Conservation (phyloP, 2,329 filamentous ascomycete species). For the Chaetoscypha palmicola region DNA sequence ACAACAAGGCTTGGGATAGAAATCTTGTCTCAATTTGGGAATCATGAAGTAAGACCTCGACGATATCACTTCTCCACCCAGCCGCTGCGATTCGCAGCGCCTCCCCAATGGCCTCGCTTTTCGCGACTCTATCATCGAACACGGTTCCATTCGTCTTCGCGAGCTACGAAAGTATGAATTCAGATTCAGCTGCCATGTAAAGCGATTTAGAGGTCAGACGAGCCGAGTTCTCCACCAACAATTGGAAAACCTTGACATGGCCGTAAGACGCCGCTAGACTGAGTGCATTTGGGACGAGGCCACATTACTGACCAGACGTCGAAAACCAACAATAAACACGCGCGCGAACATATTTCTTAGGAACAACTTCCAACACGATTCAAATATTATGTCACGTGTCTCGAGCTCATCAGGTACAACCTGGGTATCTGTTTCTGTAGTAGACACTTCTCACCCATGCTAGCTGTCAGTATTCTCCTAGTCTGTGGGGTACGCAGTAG, state of each 20-base stretch:
- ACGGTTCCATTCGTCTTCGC: slow-evolving; percentile 1
- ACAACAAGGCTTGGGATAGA: slow-evolving; percentile 2
- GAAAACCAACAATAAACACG: no score
- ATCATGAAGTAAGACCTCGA: slow-evolving; percentile 6
- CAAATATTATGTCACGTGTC: no score
- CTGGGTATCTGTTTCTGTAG: no score
- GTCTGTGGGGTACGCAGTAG: no score
- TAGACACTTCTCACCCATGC: no score
- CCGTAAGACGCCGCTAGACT: slow-evolving; percentile 5
- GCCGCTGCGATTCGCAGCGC: slow-evolving; percentile 7
- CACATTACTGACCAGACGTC: no score
- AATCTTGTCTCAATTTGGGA: slow-evolving; percentile 4
- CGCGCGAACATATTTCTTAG: no score
- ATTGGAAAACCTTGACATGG: slow-evolving; percentile 3
- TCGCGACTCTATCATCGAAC: slow-evolving; percentile 5
- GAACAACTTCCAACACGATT: no score
- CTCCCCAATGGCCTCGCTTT: slow-evolving; percentile 4
- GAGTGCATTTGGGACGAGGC: slow-evolving; percentile 5
- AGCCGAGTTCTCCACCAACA: slow-evolving; percentile 3
- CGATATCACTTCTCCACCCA: slow-evolving; percentile 6
- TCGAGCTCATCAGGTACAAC: no score
- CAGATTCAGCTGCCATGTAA: slow-evolving; percentile 6
- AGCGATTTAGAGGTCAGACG: slow-evolving; percentile 6
- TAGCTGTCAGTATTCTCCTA: no score
- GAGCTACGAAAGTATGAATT: slow-evolving; percentile 2